Conservation (phyloP, 768 basidiomycete species). For the Psilocybe sp. region DNA sequence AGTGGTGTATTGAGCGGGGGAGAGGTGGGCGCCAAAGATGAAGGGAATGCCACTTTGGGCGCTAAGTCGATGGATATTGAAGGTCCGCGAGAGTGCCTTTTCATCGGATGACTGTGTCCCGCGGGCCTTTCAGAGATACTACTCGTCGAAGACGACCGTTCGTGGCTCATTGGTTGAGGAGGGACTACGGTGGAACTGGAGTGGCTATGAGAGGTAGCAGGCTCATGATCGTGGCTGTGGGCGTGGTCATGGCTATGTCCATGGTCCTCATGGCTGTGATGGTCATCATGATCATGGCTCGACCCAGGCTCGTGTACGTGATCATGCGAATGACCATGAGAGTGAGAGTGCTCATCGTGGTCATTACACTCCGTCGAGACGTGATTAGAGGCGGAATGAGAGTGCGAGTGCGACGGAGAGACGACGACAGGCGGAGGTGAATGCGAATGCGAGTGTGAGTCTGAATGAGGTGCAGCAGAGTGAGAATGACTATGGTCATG, state of each 20-base stretch:
- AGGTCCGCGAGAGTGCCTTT: slow-evolving; percentile 18
- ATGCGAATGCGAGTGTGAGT: slow-evolving; percentile 24
- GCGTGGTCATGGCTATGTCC: slow-evolving; percentile 14
- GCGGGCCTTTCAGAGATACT: slow-evolving; percentile 13
- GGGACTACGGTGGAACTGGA: slow-evolving; percentile 1
- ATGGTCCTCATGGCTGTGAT: slow-evolving; percentile 16
- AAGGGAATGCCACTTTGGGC: not conserved
- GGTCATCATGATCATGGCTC: slow-evolving; percentile 5
- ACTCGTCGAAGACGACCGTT: slow-evolving; percentile 13
- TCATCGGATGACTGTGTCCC: slow-evolving; percentile 9
- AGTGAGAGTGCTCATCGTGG: slow-evolving; percentile 18
- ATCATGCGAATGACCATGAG: slow-evolving; percentile 24
- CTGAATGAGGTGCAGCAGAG: slow-evolving; percentile 28
- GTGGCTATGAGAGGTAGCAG: slow-evolving; percentile 46
- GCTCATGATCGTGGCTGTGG: slow-evolving; percentile 21
- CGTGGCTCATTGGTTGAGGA: slow-evolving; percentile 42
- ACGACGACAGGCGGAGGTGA: slow-evolving; percentile 21
- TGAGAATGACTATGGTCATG: slow-evolving; percentile 19
- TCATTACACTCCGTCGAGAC: not conserved
- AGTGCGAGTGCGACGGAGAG: slow-evolving; percentile 18
- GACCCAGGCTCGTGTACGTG: slow-evolving; percentile 16
- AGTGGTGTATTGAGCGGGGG: slow-evolving; percentile 43
- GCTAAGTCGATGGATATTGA: slow-evolving; percentile 19
- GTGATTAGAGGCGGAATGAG: slow-evolving; percentile 12
- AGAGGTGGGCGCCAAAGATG: slow-evolving; percentile 1